Conservation (phyloP, 176 grass and related monocot species). For the Raddia distichophylla region DNA sequence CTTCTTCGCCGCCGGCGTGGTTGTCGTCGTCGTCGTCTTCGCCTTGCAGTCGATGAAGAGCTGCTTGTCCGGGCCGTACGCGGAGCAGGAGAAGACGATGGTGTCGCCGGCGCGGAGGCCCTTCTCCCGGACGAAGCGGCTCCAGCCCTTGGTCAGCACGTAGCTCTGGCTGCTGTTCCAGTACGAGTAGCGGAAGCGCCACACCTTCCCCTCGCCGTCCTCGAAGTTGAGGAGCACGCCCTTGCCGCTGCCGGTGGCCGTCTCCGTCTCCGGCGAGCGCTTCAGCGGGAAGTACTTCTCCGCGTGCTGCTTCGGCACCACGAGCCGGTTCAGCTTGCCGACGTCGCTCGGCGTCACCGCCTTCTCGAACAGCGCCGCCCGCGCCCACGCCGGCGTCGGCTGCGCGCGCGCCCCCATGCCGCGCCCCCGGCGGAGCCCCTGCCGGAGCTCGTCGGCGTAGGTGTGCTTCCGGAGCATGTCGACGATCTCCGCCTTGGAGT, state of each 20-base stretch:
- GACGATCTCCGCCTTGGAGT: constrained; percentile 88
- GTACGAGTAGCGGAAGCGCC: constrained; percentile 95
- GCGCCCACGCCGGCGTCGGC: constrained; percentile 53
- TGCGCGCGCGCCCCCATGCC: constrained; percentile 48
- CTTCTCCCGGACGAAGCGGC: constrained; percentile 95
- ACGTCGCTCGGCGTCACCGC: constrained; percentile 91
- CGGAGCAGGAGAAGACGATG: constrained; percentile 63
- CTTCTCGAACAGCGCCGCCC: constrained; percentile 81
- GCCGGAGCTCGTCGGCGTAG: constrained; percentile 82
- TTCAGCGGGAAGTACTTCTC: constrained; percentile 87
- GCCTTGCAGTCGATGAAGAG: constrained; percentile 80
- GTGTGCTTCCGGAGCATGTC: constrained; percentile 98
- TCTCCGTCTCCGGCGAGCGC: background rate
- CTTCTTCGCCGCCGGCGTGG: background rate
- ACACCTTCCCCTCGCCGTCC: constrained; percentile 74
- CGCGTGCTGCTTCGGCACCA: constrained; percentile 96
- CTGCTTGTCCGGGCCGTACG: constrained; percentile 53
- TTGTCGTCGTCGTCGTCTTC: background rate
- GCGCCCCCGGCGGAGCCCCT: constrained; percentile 55
- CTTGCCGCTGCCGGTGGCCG: constrained; percentile 39
- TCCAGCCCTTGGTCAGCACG: constrained; percentile 98
- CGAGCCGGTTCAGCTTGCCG: constrained; percentile 95
- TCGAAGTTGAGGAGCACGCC: constrained; percentile 91
- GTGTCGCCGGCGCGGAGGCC: constrained; percentile 68
- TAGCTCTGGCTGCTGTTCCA: constrained; percentile 99